These are phyloP conservation scores for Talaromyces liani DNA, from an alignment of 495 filamentous ascomycete genomes.

Conservation along the genomic window DNA sequence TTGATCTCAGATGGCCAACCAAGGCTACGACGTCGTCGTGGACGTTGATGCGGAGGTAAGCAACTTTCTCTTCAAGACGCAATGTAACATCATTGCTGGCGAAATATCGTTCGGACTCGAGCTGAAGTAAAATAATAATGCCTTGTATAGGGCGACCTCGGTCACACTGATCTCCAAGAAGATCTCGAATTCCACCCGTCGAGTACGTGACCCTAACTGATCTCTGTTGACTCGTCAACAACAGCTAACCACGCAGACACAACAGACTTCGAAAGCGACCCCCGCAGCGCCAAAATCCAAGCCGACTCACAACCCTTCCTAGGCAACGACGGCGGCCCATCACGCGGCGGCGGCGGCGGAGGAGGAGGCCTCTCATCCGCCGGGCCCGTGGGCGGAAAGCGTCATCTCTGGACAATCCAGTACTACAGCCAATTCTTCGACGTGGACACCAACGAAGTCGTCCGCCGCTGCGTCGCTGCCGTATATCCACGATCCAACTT, in stretches of 20 bases:
- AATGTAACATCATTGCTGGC: background rate
- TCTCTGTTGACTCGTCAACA: background rate
- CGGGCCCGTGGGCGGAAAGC: conserved; percentile 54
- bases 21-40: conserved; percentile 94
- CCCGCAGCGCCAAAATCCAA: conserved; percentile 50
- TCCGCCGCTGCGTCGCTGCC: conserved; percentile 73
- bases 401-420: conserved; percentile 80
- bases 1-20: conserved; percentile 58
- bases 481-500: conserved; percentile 89
- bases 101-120: background rate
- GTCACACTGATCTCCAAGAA: conserved; percentile 94
- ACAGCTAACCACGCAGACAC: background rate
- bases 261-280: conserved; percentile 47
- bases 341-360: conserved; percentile 24
- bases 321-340: conserved; percentile 41
- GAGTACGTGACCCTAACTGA: conserved; percentile 37
- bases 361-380: conserved; percentile 30
- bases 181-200: conserved; percentile 98
- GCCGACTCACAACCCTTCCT: conserved; percentile 53
- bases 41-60: conserved; percentile 87
- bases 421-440: conserved; percentile 99
- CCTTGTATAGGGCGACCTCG: conserved; percentile 76
- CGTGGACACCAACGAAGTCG: conserved; percentile 83
- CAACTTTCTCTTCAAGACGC: background rate
- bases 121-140: background rate